Evolutionary conservation across 1,139 yeast species (phyloP), one percentile per base, ranked within the genome.

Genomic region (Candida sanyaensis): DNA sequence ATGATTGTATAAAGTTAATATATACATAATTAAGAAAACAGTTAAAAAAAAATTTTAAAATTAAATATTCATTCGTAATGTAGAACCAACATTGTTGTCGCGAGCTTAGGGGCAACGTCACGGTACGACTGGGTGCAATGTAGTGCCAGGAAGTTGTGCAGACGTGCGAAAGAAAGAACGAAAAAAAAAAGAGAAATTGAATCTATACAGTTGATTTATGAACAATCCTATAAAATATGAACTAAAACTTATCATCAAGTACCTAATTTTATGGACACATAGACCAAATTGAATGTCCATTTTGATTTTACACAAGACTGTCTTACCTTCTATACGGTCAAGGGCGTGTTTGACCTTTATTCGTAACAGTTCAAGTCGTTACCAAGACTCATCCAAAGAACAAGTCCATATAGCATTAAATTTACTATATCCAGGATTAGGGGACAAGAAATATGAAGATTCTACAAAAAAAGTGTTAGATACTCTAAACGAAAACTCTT

Each of bases 381-480:
- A 29, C 26, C 31, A 31, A 12, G 32, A 29, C n/a, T 5, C 43
- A 11, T 29, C 36, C 11, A 36, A 13, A 37, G 29, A 10, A 6
- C 41, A 29, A 30, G 33, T 44, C 10, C 42, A 45, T 28, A 31
- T 43, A 11, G 53, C 46, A 2, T 32, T 50, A 30, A 45, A 45
- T 41, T 12, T 50, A 37, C 30, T 50, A 40, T 48, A 37, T 17
- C 53, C 53, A 9, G 49, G 51, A 4, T 37, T 50, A 17, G 50
- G 49, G 9, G 32, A 32, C 26, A 24, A 27, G 5, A 24, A 41
- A 12, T 33, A 41, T 33, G 26, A 24, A 12, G 8, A n/a, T 6
- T 23, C 30, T 9, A 32, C 36, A 3, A 10, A n/a, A 8, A 12
- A 41, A n/a, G 26, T 30, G 10, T 27, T 38, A 29, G 8, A 17